Conservation (phyloP, 495 filamentous ascomycete genomes). For the Talaromyces nanjingensis region DNA sequence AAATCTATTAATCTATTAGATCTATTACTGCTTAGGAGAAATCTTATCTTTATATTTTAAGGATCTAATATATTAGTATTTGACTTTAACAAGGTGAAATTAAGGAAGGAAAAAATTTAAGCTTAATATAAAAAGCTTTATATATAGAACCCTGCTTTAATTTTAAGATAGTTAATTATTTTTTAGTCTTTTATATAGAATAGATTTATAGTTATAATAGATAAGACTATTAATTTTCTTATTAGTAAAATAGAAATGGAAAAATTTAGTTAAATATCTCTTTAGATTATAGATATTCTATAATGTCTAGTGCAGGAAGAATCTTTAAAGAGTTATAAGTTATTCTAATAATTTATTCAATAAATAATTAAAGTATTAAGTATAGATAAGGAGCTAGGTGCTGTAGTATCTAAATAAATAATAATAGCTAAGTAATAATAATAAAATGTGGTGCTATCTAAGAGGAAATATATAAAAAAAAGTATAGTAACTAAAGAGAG, state of each 20-base stretch:
- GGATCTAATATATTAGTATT: not conserved
- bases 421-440: not conserved
- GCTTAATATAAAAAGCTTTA: not conserved
- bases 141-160: not conserved
- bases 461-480: not conserved
- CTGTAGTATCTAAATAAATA: not conserved
- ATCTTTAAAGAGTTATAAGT: not conserved
- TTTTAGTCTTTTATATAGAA: not conserved
- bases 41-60: not conserved
- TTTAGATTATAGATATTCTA: not conserved
- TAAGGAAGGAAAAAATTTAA: not conserved
- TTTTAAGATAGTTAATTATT: not conserved
- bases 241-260: not conserved
- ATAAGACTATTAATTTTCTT: not conserved
- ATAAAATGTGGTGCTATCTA: not conserved
- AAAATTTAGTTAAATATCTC: not conserved
- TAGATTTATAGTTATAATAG: not conserved
- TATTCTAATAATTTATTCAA: not conserved
- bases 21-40: not conserved
- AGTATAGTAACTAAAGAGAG: not conserved
- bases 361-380: not conserved
- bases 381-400: not conserved
- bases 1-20: not conserved
- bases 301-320: not conserved
- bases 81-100: not conserved